phyloP scores from a whole-genome alignment of 225 moss, liverwort and hornwort species.

The Sphagnum tenellum region DNA sequence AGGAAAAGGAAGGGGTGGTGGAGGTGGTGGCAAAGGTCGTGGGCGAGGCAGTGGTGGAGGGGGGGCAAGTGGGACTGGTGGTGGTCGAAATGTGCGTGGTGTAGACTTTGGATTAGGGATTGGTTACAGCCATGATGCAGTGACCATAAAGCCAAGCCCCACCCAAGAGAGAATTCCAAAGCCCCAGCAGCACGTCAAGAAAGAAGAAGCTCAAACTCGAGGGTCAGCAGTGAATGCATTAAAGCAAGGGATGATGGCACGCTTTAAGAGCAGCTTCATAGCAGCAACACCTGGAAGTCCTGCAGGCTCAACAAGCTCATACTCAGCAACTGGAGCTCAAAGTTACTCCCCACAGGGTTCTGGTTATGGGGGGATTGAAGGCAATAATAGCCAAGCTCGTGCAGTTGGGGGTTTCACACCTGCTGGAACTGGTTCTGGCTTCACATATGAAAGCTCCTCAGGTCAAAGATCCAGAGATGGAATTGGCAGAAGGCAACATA shows the following conservation, averaged over 20 bases:
- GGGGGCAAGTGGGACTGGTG: constrained; percentile 28
- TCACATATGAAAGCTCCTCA: constrained; percentile 36
- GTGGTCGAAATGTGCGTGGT: constrained; percentile 92
- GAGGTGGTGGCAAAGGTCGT: constrained; percentile 30
- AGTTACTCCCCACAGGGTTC: constrained; percentile 38
- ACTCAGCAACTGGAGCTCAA: constrained; percentile 51
- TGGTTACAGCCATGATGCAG: constrained; percentile 76
- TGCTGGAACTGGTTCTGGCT: constrained; percentile 19
- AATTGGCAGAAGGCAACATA: constrained; percentile 25
- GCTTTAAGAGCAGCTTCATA: constrained; percentile 91
- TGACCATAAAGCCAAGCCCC: constrained; percentile 35
- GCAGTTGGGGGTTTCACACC: neutral
- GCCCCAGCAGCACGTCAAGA: constrained; percentile 25
- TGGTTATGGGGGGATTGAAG: constrained; percentile 36
- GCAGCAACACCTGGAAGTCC: constrained; percentile 63
- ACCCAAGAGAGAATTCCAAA: constrained; percentile 28
- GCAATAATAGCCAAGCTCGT: neutral
- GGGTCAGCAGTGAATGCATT: constrained; percentile 65
- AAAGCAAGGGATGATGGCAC: constrained; percentile 93
- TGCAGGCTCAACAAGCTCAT: constrained; percentile 18
- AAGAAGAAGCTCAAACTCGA: constrained; percentile 46
- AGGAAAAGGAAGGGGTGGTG: constrained; percentile 63
- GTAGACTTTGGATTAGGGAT: constrained; percentile 98
- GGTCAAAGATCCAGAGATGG: constrained; percentile 30
- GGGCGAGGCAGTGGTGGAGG: constrained; percentile 39